These are phyloP conservation scores for Colletotrichum falcatum DNA, from an alignment of 2,329 filamentous ascomycete species.

Conservation along the genomic window DNA sequence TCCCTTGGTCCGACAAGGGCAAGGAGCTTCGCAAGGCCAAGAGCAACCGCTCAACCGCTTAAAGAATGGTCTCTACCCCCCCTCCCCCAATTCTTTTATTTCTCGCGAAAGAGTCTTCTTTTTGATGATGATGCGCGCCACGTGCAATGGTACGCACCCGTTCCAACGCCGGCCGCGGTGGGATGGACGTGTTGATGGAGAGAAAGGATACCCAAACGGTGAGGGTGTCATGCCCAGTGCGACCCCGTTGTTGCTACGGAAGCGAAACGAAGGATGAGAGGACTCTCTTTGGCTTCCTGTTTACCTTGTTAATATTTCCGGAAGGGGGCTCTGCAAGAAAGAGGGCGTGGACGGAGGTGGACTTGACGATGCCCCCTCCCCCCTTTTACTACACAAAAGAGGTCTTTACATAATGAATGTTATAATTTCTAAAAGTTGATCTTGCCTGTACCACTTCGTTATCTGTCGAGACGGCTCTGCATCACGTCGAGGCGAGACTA, in stretches of 20 bases:
- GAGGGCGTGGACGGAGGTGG: background rate
- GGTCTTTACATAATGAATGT: background rate
- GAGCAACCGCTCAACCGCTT: slow-evolving; percentile 53
- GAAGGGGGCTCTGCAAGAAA: background rate
- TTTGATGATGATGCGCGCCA: background rate
- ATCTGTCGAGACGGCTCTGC: background rate
- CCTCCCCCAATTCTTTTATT: no score
- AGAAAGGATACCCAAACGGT: slow-evolving; percentile 2
- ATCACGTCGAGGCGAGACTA: background rate
- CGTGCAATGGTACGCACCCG: background rate
- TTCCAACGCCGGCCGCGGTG: background rate
- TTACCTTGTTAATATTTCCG: background rate
- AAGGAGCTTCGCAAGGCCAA: slow-evolving; percentile 67
- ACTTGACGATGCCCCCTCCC: background rate
- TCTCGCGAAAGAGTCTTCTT: background rate
- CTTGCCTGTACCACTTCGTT: background rate
- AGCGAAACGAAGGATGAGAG: background rate
- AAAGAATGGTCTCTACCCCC: background rate
- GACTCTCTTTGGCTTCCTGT: background rate
- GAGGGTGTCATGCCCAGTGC: background rate
- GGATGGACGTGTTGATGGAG: background rate
- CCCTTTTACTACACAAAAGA: no score
- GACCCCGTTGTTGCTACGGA: background rate
- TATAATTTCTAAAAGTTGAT: background rate
- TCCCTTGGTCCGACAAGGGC: slow-evolving; percentile 91